phyloP scores from a whole-genome alignment of 2,329 filamentous ascomycete genomes.

The Cadophora sp. region DNA sequence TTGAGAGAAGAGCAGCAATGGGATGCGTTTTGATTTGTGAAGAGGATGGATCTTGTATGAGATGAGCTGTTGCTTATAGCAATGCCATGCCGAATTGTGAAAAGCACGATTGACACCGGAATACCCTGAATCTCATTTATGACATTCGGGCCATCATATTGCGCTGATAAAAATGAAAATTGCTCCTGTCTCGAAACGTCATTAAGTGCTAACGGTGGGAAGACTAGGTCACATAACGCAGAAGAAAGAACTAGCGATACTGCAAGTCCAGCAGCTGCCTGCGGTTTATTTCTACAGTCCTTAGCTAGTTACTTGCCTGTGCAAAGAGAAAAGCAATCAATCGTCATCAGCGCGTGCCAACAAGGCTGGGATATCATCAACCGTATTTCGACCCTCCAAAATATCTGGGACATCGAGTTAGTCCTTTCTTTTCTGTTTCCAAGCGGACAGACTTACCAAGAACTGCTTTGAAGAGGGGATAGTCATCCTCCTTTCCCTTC shows the following conservation, averaged over 20 bases:
- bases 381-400: constrained; percentile 71
- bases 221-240: neutral
- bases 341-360: constrained; percentile 32
- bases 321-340: neutral
- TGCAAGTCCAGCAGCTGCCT: constrained; percentile 1
- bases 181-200: too few species aligned
- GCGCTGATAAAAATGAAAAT: too few species aligned
- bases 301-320: neutral
- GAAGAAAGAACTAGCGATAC: neutral
- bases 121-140: too few species aligned
- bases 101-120: too few species aligned
- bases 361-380: constrained; percentile 81
- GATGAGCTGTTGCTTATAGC: neutral
- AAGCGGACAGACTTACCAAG: constrained; percentile 49
- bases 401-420: constrained; percentile 60
- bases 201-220: neutral
- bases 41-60: too few species aligned
- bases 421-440: neutral
- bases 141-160: too few species aligned
- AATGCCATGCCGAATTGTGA: too few species aligned
- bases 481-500: constrained; percentile 79
- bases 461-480: constrained; percentile 92
- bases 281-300: neutral
- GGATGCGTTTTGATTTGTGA: too few species aligned
- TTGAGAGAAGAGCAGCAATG: too few species aligned